These are phyloP conservation scores for Cryptosporidium ubiquitum DNA, from an alignment of 169 alveolate genomes.

Conservation along the genomic window DNA sequence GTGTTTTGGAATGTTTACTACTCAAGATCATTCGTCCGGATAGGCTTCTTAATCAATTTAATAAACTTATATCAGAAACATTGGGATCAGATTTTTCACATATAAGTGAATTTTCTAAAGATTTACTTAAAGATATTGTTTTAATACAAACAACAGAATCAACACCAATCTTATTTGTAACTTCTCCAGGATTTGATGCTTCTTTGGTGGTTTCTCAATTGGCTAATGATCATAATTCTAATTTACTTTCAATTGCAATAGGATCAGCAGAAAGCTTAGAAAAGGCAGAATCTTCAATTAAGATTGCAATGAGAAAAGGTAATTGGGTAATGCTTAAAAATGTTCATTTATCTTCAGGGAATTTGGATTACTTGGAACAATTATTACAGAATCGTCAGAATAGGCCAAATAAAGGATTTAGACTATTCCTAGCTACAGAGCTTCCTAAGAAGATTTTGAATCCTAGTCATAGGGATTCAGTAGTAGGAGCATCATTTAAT, in stretches of 20 bases:
- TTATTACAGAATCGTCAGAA: constrained; percentile 86
- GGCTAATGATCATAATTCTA: constrained; percentile 89
- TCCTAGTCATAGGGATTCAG: constrained; percentile 8
- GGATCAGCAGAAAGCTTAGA: constrained; percentile 96
- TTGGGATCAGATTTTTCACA: constrained; percentile 89
- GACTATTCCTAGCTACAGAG: constrained; percentile 97
- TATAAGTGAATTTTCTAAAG: constrained; percentile 87
- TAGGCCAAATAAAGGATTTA: constrained; percentile 88
- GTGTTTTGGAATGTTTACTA: constrained; percentile 79
- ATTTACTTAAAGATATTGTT: constrained; percentile 87
- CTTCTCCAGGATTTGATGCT: constrained; percentile 99
- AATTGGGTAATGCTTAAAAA: constrained; percentile 97
- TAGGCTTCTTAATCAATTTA: constrained; percentile 86
- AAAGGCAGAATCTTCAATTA: constrained; percentile 92
- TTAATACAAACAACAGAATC: constrained; percentile 89
- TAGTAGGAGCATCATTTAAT: constrained; percentile 13
- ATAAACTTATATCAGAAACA: constrained; percentile 85
- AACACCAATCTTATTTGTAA: constrained; percentile 91
- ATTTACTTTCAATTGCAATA: constrained; percentile 93
- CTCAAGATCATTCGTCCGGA: constrained; percentile 94
- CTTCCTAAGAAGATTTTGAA: constrained; percentile 87
- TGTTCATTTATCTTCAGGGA: constrained; percentile 95
- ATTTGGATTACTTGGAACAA: constrained; percentile 96
- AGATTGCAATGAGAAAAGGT: constrained; percentile 93
- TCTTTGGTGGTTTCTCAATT: constrained; percentile 90